Evolutionary conservation across 2,329 filamentous ascomycete genomes (phyloP).

Genomic region (Exserohilum rostratum): DNA sequence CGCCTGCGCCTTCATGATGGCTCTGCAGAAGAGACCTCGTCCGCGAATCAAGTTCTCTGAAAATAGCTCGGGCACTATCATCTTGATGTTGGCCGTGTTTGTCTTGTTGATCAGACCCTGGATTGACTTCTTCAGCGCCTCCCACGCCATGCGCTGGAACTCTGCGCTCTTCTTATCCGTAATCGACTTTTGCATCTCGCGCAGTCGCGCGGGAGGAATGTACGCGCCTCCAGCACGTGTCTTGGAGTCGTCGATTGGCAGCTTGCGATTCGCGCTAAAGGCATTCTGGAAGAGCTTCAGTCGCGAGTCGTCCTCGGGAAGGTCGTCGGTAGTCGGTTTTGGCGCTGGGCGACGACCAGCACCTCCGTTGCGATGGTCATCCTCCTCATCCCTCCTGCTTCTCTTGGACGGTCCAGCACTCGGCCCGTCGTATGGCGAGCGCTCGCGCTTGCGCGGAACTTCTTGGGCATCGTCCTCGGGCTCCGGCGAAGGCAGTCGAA

Average conservation of each 20-base stretch:
- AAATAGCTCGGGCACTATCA: slow-evolving; percentile 95
- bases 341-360: slow-evolving; percentile 63
- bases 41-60: slow-evolving; percentile 91
- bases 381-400: slow-evolving; percentile 47
- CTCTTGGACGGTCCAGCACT: slow-evolving; percentile 42
- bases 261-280: slow-evolving; percentile 67
- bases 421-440: slow-evolving; percentile 52
- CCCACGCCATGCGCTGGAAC: slow-evolving; percentile 99
- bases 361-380: slow-evolving; percentile 66
- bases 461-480: slow-evolving; percentile 53
- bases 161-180: slow-evolving; percentile 96
- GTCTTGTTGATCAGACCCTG: slow-evolving; percentile 99
- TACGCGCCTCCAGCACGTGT: slow-evolving; percentile 97
- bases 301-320: slow-evolving; percentile 43
- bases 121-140: slow-evolving; percentile 97
- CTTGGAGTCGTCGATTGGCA: slow-evolving; percentile 85
- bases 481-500: slow-evolving; percentile 64
- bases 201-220: slow-evolving; percentile 87
- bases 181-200: slow-evolving; percentile 93
- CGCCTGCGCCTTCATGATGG: slow-evolving; percentile 98
- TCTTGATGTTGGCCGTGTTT: slow-evolving; percentile 97
- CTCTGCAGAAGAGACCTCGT: slow-evolving; percentile 89
- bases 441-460: slow-evolving; percentile 60
- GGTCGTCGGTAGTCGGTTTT: slow-evolving; percentile 21
- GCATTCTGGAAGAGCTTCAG: slow-evolving; percentile 46